Evolutionary conservation across 2,329 filamentous ascomycete species (phyloP), one percentile per base, ranked within the genome.

Genomic region (Exophiala bonariae): DNA sequence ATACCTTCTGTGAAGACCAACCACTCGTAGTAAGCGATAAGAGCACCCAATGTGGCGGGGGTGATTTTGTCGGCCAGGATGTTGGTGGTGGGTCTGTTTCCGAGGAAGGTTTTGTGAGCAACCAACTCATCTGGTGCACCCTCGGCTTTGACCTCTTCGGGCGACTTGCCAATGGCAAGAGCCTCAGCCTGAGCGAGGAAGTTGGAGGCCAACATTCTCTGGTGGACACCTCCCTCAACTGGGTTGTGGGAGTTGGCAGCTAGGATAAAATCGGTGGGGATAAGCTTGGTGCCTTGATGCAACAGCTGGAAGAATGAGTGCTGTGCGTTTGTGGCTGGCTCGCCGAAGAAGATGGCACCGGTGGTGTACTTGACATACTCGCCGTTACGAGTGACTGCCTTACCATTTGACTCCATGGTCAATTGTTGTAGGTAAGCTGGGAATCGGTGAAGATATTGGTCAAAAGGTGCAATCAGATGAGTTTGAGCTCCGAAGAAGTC

Each of bases 301-400:
- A 99, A 84, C 38, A 99, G 86, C 81, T 99, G 93, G 86, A 95
- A 99, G 85, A 99, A 99, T 52, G 93, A 97, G 82, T 99, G 93
- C 78, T 99, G 93, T 35, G 93, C 93, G 68, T 99, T 99, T 70
- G 93, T 99, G 73, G 90, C 95, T 44, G 93, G 93, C 79, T 99
- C 93, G 66, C 93, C 93, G 67, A 99, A 99, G 55, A 99, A 78
- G 66, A 99, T 92, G 44, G 93, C 83, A 39, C 93, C 92, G 30
- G 93, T 99, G 49, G 91, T 96, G 78, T 99, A 99, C 76, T 96
- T 96, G 66, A 95, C 91, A 52, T 95, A 86, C 56, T 85, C 82
- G 30, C 90, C 85, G 48, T 82, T 86, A 63, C 93, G 89, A 54
- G 92, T 95, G 65, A 97, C 90, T 52, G 87, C 89, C 80, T 99